A percentile compares a stretch with the other conserved stretches of the same genome.
These are phyloP conservation scores for Phytopythium helicoides DNA, from an alignment of 352 stramenopile species.

Conservation along the genomic window DNA sequence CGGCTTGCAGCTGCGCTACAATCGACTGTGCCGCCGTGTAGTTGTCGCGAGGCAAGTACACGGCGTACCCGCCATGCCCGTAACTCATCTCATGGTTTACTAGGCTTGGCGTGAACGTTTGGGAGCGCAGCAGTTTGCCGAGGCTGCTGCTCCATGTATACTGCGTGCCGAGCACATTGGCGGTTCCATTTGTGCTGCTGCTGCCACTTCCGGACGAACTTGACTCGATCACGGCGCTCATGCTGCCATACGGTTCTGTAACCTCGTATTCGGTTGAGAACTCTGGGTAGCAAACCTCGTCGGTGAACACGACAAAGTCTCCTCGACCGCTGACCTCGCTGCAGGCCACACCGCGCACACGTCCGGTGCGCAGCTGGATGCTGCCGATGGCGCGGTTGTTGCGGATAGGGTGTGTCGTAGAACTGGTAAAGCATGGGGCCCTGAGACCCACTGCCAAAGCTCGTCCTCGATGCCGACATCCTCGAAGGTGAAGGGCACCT, in stretches of 20 bases:
- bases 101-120: constrained; percentile 68
- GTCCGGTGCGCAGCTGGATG: constrained; percentile 58
- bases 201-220: constrained; percentile 9
- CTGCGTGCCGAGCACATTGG: constrained; percentile 16
- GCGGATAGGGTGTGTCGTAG: constrained; percentile 59
- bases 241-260: constrained; percentile 47
- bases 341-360: constrained; percentile 54
- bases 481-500: constrained; percentile 61
- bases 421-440: constrained; percentile 68
- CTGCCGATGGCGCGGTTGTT: constrained; percentile 66
- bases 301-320: constrained; percentile 69
- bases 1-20: constrained; percentile 42
- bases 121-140: constrained; percentile 46
- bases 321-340: constrained; percentile 30
- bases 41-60: constrained; percentile 76
- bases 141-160: constrained; percentile 50
- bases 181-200: background rate
- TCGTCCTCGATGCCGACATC: constrained; percentile 62
- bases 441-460: constrained; percentile 71
- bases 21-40: constrained; percentile 40
- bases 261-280: constrained; percentile 42
- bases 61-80: constrained; percentile 61
- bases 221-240: constrained; percentile 5
- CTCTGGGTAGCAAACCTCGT: constrained; percentile 72
- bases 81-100: constrained; percentile 73